Conservation (phyloP, 2,329 filamentous ascomycete genomes). For the Monosporascus sp. region DNA sequence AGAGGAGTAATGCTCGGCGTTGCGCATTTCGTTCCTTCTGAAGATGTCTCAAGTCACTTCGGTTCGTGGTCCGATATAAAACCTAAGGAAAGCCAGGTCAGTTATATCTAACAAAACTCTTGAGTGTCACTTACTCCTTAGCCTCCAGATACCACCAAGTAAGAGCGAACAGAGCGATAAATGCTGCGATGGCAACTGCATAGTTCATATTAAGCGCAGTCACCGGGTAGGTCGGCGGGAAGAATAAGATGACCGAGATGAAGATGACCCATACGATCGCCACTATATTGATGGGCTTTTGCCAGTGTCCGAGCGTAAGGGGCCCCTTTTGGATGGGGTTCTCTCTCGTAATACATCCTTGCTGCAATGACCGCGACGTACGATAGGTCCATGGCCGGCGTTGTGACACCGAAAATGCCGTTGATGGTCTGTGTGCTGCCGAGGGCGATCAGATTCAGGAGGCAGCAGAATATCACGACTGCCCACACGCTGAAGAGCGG, state of each 20-base stretch:
- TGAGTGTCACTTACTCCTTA: not conserved
- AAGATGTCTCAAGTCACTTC: no score
- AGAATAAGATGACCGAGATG: conserved; percentile 34
- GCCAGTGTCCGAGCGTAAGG: conserved; percentile 51
- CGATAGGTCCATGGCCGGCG: conserved; percentile 44
- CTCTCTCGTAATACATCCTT: conserved; percentile 45
- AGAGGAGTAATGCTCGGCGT: no score
- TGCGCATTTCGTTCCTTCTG: no score
- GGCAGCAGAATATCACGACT: conserved; percentile 51
- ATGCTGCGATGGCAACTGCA: conserved; percentile 9
- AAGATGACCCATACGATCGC: conserved; percentile 57
- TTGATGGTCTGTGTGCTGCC: conserved; percentile 45
- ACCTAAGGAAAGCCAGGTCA: not conserved
- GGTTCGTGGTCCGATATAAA: not conserved
- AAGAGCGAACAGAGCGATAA: conserved; percentile 43
- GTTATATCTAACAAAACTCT: no score
- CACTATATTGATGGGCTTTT: conserved; percentile 47
- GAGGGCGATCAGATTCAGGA: conserved; percentile 45
- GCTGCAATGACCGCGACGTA: conserved; percentile 58
- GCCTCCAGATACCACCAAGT: conserved; percentile 36
- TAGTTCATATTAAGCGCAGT: conserved; percentile 44
- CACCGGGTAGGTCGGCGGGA: conserved; percentile 41
- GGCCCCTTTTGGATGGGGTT: conserved; percentile 52
- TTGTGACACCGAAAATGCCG: conserved; percentile 47
- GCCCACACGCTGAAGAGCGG: conserved; percentile 61